A percentile compares a stretch with the other conserved stretches of the same genome.
phyloP scores from a whole-genome alignment of 208 protist species.

The Leishmania tropica region DNA sequence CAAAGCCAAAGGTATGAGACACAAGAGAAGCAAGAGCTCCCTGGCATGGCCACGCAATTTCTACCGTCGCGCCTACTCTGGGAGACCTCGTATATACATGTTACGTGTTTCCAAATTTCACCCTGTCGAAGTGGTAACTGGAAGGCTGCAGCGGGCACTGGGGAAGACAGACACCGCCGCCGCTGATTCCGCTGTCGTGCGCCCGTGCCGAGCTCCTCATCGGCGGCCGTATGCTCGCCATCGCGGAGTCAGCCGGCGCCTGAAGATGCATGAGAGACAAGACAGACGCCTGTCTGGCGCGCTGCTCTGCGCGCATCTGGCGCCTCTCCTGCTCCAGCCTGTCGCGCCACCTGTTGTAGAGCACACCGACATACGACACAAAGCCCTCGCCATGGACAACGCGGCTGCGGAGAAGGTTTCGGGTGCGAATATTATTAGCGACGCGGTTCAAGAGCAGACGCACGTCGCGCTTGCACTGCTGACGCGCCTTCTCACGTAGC shows the following conservation, averaged over 20 bases:
- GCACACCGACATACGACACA: slow-evolving; percentile 43
- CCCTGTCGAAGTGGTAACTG: slow-evolving; percentile 43
- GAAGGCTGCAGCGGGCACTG: background rate
- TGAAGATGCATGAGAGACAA: slow-evolving; percentile 30
- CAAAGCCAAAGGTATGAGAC: background rate
- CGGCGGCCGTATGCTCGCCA: background rate
- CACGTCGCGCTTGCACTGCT: slow-evolving; percentile 29
- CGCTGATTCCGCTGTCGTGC: background rate
- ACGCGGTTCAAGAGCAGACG: slow-evolving; percentile 51
- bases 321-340: slow-evolving; percentile 31
- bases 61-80: background rate
- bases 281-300: slow-evolving; percentile 5
- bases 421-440: slow-evolving; percentile 54
- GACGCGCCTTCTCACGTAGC: slow-evolving; percentile 41
- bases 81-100: background rate
- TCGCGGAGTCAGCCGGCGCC: background rate
- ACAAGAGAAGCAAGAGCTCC: background rate
- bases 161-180: background rate
- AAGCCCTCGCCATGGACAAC: slow-evolving; percentile 56
- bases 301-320: slow-evolving; percentile 6
- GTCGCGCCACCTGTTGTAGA: slow-evolving; percentile 56
- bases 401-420: slow-evolving; percentile 30
- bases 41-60: background rate
- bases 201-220: too few species aligned
- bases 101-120: slow-evolving; percentile 21